These are phyloP conservation scores for Combretum micranthum DNA, from an alignment of 345 rosid species.

Conservation along the genomic window DNA sequence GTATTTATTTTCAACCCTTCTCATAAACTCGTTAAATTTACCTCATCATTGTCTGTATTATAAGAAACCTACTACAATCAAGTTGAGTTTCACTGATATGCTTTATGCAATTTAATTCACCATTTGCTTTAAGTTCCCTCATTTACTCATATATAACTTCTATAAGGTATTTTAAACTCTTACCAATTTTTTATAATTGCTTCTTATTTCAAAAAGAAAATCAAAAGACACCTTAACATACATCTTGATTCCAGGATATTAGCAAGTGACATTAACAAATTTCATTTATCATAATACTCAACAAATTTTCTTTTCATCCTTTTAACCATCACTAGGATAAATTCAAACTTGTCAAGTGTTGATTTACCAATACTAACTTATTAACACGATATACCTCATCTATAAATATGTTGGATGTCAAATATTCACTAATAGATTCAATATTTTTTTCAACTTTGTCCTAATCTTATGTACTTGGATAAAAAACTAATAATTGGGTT, in stretches of 20 bases:
- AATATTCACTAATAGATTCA: not conserved
- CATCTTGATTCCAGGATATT: not conserved
- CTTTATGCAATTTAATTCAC: too few species aligned
- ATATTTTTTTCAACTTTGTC: not conserved
- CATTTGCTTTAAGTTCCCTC: too few species aligned
- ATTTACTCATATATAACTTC: too few species aligned
- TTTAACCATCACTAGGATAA: not conserved
- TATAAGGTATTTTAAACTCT: too few species aligned
- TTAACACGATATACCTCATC: not conserved
- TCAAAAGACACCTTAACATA: not conserved
- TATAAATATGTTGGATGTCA: not conserved
- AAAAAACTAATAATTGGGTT: not conserved
- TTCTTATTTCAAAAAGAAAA: not conserved
- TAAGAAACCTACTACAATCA: too few species aligned
- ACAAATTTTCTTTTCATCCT: too few species aligned
- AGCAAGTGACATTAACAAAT: not conserved
- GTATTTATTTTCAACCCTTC: too few species aligned
- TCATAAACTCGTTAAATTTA: too few species aligned
- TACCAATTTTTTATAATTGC: too few species aligned
- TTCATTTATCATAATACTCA: not conserved
- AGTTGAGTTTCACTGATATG: too few species aligned
- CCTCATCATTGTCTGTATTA: too few species aligned
- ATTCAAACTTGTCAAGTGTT: not conserved
- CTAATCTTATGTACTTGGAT: conserved; percentile 11
- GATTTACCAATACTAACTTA: conserved; percentile 6